Percentiles rank a stretch among this genome's conserved stretches.
phyloP scores from a whole-genome alignment of 2,329 filamentous ascomycete genomes.

The Diaporthe eres region DNA sequence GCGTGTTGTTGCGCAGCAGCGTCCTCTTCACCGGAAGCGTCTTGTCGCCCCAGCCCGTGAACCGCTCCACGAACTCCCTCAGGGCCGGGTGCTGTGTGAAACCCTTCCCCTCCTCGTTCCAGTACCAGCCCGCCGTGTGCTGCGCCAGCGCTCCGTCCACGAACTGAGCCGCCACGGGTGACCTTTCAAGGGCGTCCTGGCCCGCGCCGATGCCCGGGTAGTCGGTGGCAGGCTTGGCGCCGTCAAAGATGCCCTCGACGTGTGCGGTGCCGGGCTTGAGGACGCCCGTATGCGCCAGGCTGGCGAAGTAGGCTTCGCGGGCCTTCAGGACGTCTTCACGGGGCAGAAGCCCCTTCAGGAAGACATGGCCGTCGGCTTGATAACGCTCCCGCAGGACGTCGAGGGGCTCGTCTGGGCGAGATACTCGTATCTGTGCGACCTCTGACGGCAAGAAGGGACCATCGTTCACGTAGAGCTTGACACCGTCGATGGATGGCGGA shows the following conservation, averaged over 20 bases:
- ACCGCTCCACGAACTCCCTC: slow-evolving; percentile 61
- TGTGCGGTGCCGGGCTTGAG: slow-evolving; percentile 66
- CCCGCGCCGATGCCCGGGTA: slow-evolving; percentile 70
- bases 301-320: slow-evolving; percentile 66
- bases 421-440: slow-evolving; percentile 31
- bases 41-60: slow-evolving; percentile 68
- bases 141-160: slow-evolving; percentile 63
- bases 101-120: slow-evolving; percentile 64
- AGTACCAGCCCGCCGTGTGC: slow-evolving; percentile 67
- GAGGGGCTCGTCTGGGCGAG: slow-evolving; percentile 35
- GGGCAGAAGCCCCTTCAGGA: slow-evolving; percentile 68
- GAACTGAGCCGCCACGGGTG: slow-evolving; percentile 43
- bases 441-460: slow-evolving; percentile 38
- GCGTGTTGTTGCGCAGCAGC: slow-evolving; percentile 69
- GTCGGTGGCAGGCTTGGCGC: slow-evolving; percentile 55
- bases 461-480: slow-evolving; percentile 39
- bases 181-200: slow-evolving; percentile 51
- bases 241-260: slow-evolving; percentile 68
- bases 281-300: slow-evolving; percentile 68
- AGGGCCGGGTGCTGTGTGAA: slow-evolving; percentile 58
- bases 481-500: slow-evolving; percentile 1
- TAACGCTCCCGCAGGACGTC: slow-evolving; percentile 40
- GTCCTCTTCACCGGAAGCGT: slow-evolving; percentile 63
- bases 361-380: slow-evolving; percentile 64
- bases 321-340: slow-evolving; percentile 65